Evolutionary conservation across 306 rosid species (phyloP).

Genomic region (Acacia acuminata): DNA sequence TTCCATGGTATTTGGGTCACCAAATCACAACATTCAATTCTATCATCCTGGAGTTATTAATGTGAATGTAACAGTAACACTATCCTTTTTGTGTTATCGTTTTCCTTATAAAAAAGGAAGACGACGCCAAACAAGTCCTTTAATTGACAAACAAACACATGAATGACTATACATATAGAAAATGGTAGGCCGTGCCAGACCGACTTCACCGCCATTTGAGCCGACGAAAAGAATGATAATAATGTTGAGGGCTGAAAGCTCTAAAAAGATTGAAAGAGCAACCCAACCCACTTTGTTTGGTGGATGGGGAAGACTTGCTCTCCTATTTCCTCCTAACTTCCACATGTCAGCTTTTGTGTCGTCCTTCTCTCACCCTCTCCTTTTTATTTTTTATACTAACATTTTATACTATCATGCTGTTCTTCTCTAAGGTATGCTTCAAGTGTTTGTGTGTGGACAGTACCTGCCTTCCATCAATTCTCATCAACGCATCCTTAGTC

Average conservation of each 20-base stretch:
- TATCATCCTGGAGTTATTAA: no score
- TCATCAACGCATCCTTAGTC: neutral
- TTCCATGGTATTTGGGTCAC: no score
- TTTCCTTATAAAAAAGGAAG: neutral
- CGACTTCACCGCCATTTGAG: conserved; percentile 33
- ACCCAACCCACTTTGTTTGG: conserved; percentile 26
- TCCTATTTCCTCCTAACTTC: conserved; percentile 17
- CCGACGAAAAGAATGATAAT: neutral
- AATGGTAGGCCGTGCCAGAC: neutral
- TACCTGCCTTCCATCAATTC: neutral
- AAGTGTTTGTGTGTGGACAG: neutral
- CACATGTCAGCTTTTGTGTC: conserved; percentile 32
- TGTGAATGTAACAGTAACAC: neutral
- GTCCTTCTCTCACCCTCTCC: conserved; percentile 28
- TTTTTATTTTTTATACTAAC: neutral
- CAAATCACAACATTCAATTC: no score
- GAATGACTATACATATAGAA: neutral
- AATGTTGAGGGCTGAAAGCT: neutral
- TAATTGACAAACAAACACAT: neutral
- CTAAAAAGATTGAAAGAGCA: neutral
- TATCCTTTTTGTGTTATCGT: neutral
- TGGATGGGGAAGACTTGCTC: conserved; percentile 36
- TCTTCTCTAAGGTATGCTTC: neutral
- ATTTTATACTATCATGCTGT: neutral
- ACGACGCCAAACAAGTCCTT: neutral